Base-by-base conservation (phyloP, 768 basidiomycete species). In the Macrolepiota albuminosa region DNA sequence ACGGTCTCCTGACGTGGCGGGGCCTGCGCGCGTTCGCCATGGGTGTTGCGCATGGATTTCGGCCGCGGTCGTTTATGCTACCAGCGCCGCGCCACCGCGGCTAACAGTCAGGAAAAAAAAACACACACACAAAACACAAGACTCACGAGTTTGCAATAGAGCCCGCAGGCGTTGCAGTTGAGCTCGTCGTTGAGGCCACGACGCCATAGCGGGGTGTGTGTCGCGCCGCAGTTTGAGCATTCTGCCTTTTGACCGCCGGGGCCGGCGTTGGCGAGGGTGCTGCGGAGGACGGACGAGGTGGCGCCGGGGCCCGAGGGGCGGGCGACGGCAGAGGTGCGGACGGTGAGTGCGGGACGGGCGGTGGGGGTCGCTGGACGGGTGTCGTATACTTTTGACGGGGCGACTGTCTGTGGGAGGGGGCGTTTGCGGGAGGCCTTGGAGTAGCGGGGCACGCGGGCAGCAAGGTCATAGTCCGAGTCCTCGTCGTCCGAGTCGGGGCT, bases 1-100 rank as follows among this genome's bases (percentile, higher is more conserved):
- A 85, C 81, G 55, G 85, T 78, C 70, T 89, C 89, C 67, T 82
- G 84, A 63, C 88, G 84, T 56, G 85, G 85, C 40, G 81, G 78
- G 43, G 75, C 77, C 69, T 86, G 85, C 31, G 83, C 76, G 59
- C 90, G 83, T 72, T 91, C 91, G 48, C 86, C 85, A 65, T 88
- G 87, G 54, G 78, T 84, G 67, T 84, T 87, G 47, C 91, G 84
- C 89, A 93, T 91, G 68, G 82, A 91, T 78, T 93, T 93, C 24
- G 91, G 91, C 50, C 91, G 86, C 39, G 92, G 91, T 43, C 91
- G 87, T 70, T 94, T 93, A 70, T 94, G 91, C 88, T 93, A 24
- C 2, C 4, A 29, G 29, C 2, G 29, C 21, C 21, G 21, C 21
- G 21, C 21, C 21, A 21, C 21, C 1, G 21, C 21, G 21, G 21